Evolutionary conservation across 108 stramenopile species (phyloP).

Genomic region (Chaetoceros tenuissimus): DNA sequence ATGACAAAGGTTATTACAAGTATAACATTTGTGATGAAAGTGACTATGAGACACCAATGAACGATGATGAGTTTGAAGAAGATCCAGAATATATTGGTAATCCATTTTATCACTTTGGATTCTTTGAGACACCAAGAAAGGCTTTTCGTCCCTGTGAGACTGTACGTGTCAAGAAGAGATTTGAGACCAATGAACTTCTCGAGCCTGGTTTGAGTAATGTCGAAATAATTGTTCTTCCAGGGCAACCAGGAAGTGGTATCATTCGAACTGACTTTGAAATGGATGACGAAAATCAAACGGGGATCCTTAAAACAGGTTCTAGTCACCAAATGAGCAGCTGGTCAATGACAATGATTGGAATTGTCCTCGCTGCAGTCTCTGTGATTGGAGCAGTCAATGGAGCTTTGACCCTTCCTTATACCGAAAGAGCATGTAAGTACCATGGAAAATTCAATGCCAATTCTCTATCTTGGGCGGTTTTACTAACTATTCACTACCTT

Average conservation of each 20-base stretch:
- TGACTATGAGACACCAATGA: background rate
- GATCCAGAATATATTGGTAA: background rate
- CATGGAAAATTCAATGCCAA: background rate
- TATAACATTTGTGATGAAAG: background rate
- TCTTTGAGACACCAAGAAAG: background rate
- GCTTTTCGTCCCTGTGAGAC: background rate
- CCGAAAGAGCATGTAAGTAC: background rate
- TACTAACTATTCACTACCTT: background rate
- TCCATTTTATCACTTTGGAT: background rate
- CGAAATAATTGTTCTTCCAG: background rate
- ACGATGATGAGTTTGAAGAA: background rate
- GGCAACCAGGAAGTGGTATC: background rate
- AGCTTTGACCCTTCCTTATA: background rate
- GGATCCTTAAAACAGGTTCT: background rate
- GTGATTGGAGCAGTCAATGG: background rate
- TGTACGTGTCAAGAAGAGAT: background rate
- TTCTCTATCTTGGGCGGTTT: background rate
- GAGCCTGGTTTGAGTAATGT: background rate
- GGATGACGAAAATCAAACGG: background rate
- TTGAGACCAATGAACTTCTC: background rate
- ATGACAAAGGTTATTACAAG: background rate
- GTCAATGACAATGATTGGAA: background rate
- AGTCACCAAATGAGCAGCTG: background rate
- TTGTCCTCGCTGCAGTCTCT: background rate
- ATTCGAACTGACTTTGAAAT: background rate